These are phyloP conservation scores for Epichloe bromicola DNA, from an alignment of 2,329 filamentous ascomycete genomes.

Conservation along the genomic window DNA sequence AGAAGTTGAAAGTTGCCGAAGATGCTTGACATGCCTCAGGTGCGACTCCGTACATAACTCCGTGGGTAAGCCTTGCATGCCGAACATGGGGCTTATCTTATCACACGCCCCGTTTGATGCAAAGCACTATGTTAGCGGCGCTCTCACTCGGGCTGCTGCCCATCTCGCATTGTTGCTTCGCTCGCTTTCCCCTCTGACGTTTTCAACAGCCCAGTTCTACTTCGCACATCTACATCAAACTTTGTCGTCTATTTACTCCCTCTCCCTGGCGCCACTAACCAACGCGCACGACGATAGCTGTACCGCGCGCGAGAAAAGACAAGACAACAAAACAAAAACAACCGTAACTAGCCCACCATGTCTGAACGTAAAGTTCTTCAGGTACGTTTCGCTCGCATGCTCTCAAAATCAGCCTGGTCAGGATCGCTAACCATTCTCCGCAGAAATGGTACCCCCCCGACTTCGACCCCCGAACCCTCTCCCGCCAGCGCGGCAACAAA, in stretches of 20 bases:
- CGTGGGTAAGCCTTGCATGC: constrained; percentile 2
- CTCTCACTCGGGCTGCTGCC: not conserved
- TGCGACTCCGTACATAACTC: no score
- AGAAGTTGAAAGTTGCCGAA: not conserved
- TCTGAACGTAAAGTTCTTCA: constrained; percentile 73
- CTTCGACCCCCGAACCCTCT: constrained; percentile 79
- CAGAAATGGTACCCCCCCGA: constrained; percentile 60
- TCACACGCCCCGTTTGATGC: constrained; percentile 3
- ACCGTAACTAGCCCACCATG: constrained; percentile 37
- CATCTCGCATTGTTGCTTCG: no score
- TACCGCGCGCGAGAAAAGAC: not conserved
- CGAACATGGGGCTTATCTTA: not conserved
- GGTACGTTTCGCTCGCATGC: constrained; percentile 7
- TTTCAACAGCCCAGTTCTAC: not conserved
- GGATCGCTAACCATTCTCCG: no score
- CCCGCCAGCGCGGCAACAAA: constrained; percentile 58
- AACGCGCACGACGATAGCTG: not conserved
- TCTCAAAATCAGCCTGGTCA: not conserved
- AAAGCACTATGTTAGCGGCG: not conserved
- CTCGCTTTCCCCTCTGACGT: no score
- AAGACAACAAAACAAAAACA: not conserved
- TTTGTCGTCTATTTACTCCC: not conserved
- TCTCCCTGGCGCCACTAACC: no score
- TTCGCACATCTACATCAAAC: not conserved
- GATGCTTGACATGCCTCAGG: not conserved